These are phyloP conservation scores for Meyerozyma guilliermondii DNA, from an alignment of 1,139 yeast species.

Conservation along the genomic window DNA sequence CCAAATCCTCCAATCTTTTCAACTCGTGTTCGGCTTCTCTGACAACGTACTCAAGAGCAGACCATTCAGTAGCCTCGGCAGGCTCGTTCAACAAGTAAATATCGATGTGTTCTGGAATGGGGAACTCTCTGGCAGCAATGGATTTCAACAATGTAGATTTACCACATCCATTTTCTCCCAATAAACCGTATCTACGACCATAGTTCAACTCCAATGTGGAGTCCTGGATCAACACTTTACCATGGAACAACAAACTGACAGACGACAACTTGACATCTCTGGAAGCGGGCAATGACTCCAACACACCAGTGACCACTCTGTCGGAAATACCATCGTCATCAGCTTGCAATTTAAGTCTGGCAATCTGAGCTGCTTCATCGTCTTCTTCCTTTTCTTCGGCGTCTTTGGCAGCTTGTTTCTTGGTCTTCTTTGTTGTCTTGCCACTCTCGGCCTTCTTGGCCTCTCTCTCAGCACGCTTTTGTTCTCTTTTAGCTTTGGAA, in stretches of 20 bases:
- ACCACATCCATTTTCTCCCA: slow-evolving; percentile 99
- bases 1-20: slow-evolving; percentile 85
- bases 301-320: slow-evolving; percentile 97
- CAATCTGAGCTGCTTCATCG: slow-evolving; percentile 69
- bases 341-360: slow-evolving; percentile 83
- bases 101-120: slow-evolving; percentile 89
- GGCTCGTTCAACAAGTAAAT: slow-evolving; percentile 93
- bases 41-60: slow-evolving; percentile 95
- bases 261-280: slow-evolving; percentile 92
- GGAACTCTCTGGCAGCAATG: slow-evolving; percentile 93
- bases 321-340: slow-evolving; percentile 93
- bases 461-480: slow-evolving; percentile 57
- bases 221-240: slow-evolving; percentile 93
- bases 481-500: slow-evolving; percentile 97
- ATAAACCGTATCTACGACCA: slow-evolving; percentile 94
- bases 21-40: slow-evolving; percentile 93
- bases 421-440: slow-evolving; percentile 58
- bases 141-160: slow-evolving; percentile 92
- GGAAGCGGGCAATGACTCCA: slow-evolving; percentile 82
- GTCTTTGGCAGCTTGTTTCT: slow-evolving; percentile 48
- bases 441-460: slow-evolving; percentile 71
- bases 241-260: slow-evolving; percentile 91
- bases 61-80: slow-evolving; percentile 86
- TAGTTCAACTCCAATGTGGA: slow-evolving; percentile 87
- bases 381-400: slow-evolving; percentile 60